Conservation (phyloP, 2,329 filamentous ascomycete species). For the Furcasterigmium sp. region DNA sequence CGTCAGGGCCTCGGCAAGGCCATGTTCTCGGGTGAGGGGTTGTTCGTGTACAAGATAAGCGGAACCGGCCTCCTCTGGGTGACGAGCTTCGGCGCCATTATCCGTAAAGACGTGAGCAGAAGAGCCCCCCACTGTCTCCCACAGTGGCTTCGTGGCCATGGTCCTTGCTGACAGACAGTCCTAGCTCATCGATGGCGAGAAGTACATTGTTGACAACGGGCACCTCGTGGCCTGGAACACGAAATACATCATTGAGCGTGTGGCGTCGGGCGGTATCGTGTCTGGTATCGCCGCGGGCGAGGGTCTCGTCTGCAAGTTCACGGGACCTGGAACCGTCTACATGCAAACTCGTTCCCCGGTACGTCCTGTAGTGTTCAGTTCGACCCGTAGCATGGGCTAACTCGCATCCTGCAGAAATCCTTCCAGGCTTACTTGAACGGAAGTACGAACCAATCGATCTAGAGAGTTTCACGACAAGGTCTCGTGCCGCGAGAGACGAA, state of each 20-base stretch:
- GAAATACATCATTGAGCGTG: slow-evolving; percentile 85
- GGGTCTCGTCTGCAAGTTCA: slow-evolving; percentile 92
- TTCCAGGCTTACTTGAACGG: slow-evolving; percentile 49
- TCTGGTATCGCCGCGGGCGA: slow-evolving; percentile 78
- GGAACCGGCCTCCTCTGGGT: slow-evolving; percentile 83
- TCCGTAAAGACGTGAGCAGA: slow-evolving; percentile 86
- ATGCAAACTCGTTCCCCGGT: slow-evolving; percentile 86
- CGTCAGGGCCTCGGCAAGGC: slow-evolving; percentile 81
- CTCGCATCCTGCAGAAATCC: slow-evolving; percentile 31
- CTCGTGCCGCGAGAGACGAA: no score
- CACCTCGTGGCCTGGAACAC: slow-evolving; percentile 97
- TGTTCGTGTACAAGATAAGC: slow-evolving; percentile 84
- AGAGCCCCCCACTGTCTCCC: no score
- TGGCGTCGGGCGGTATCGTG: slow-evolving; percentile 88
- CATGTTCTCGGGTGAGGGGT: slow-evolving; percentile 87
- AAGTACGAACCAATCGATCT: slow-evolving; percentile 29
- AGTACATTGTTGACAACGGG: slow-evolving; percentile 89
- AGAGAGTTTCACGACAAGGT: no score
- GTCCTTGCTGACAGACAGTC: slow-evolving; percentile 7
- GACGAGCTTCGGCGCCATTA: slow-evolving; percentile 89
- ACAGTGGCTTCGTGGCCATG: no score
- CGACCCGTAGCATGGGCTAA: neutral
- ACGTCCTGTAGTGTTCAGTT: slow-evolving; percentile 4
- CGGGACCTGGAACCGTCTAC: slow-evolving; percentile 84
- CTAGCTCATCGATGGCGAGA: slow-evolving; percentile 62